Evolutionary conservation across 2,329 filamentous ascomycete species (phyloP), one percentile per base, ranked within the genome.

Genomic region (Ophiostoma sp.): DNA sequence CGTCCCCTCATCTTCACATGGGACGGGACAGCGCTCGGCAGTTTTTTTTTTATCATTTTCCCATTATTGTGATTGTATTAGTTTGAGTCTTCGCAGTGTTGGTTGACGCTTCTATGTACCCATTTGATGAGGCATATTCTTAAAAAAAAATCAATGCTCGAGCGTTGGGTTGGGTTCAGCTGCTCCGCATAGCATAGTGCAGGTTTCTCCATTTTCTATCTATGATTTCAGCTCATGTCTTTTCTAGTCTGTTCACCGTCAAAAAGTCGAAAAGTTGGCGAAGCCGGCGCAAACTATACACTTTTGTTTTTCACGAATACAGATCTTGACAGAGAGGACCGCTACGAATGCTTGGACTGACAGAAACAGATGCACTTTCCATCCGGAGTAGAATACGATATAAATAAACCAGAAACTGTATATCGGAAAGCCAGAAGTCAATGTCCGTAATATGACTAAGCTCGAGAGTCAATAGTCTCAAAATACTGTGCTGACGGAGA

Each of bases 1-100:
- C 44, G 11, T 27, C 52, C 52, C n/a, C 52, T 57, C 52, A 57
- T 57, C 10, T 57, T 57, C 23, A 57, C 52, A 57, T 57, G 52
- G 52, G 52, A 57, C 52, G 52, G 52, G n/a, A 57, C 23, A 7
- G 10, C 17, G 23, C 8, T 57, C 52, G 52, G 52, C 52, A n/a
- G n/a, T 57, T 57, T 57, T 48, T 48, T 17, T 48, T 7, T 48
- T 17, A 7, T 48, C n/a, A 7, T 17, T 48, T 17, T 48, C 1
- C 5, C 15, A 20, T 44, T 48, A 8, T 48, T n/a, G 44, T 48
- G 17, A 8, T 39, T 39, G 2, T 39, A 39, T 48, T n/a, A n/a
- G 44, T 57, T 57, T 27, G 17, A 27, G 44, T 48, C 15, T 27
- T 27, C n/a, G 7, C 10, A 27, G 44, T 57, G n/a, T 27, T 57